Base-by-base conservation (phyloP, 1,139 yeast genomes). In the Candida sanyaensis region DNA sequence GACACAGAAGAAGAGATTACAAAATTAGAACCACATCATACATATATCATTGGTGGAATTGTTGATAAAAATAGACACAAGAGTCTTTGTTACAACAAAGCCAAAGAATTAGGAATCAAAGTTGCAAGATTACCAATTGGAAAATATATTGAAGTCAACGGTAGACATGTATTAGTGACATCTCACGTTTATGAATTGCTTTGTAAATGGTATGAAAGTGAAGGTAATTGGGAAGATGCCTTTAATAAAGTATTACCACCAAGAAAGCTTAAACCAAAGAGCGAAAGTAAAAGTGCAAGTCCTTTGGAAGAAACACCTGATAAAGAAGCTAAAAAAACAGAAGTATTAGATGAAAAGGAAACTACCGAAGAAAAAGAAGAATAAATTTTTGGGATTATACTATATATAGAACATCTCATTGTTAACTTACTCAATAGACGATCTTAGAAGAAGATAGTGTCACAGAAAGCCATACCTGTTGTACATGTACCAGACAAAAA, bases 11-110 rank as follows among this genome's bases (percentile, higher is more conserved):
- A 87, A 27, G 71, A 68, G 37, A 78, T 79, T 21, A 68, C 87
- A 32, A 80, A 78, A 17, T 70, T 93, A 44, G 84, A 86, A 51
- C 81, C 84, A 4, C 86, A 84, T 5, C 77, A 78, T 64, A 87
- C 95, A 0, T 93, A 93, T 59, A 81, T 92, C 42, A 84, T 93
- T 46, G 99, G 99, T 8, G 99, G 99, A 0, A 92, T 93, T 47
- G 98, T 93, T 7, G 99, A 93, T 65, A 93, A 92, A 66, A 96
- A 96, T 54, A 79, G 98, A 56, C 88, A 93, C 71, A 92, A 92
- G 66, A 75, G 77, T 53, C 68, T 93, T 44, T 93, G 99, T 66
- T 77, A 82, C 48, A 78, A 87, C 55, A 93, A 92, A 65, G 99
- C 99, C 1, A 77, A 83, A 55, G 70, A 75, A 51, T 71, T 88